Conservation (phyloP, 2,329 filamentous ascomycete species). For the Alternaria sp. region DNA sequence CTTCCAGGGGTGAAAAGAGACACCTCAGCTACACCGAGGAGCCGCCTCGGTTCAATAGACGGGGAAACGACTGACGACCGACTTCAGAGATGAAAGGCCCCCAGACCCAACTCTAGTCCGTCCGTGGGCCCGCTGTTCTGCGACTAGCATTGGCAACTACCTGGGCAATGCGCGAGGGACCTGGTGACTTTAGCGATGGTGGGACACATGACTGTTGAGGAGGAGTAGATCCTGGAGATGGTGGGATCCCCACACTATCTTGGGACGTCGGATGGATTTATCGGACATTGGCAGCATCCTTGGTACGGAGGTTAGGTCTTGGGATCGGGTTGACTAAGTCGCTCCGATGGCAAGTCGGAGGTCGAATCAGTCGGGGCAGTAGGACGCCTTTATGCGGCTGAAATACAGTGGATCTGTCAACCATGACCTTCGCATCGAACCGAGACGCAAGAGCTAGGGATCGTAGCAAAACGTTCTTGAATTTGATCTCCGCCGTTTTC, state of each 20-base stretch:
- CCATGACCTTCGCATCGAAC: neutral
- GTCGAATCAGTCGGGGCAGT: neutral
- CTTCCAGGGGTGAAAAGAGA: neutral
- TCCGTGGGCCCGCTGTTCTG: neutral
- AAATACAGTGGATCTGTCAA: neutral
- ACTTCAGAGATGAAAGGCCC: neutral
- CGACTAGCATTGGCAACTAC: neutral
- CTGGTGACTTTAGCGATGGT: slow-evolving; percentile 1
- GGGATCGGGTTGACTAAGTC: neutral
- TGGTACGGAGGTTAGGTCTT: slow-evolving; percentile 1
- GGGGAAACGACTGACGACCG: neutral
- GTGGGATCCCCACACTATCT: slow-evolving; percentile 5
- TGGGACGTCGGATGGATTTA: slow-evolving; percentile 1
- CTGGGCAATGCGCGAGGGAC: neutral
- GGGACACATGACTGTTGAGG: slow-evolving; percentile 10
- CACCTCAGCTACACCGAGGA: neutral
- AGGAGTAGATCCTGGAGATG: slow-evolving; percentile 4
- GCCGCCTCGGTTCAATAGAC: neutral
- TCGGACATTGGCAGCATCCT: slow-evolving; percentile 7
- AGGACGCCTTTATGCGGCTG: neutral
- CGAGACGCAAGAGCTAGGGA: slow-evolving; percentile 1
- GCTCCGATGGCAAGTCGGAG: neutral
- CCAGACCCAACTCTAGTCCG: neutral
- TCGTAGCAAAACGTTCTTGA: neutral
- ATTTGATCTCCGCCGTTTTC: slow-evolving; percentile 2